Conservation (phyloP, 192 early-diverging fungal genomes). For the Backusella australiensis region DNA sequence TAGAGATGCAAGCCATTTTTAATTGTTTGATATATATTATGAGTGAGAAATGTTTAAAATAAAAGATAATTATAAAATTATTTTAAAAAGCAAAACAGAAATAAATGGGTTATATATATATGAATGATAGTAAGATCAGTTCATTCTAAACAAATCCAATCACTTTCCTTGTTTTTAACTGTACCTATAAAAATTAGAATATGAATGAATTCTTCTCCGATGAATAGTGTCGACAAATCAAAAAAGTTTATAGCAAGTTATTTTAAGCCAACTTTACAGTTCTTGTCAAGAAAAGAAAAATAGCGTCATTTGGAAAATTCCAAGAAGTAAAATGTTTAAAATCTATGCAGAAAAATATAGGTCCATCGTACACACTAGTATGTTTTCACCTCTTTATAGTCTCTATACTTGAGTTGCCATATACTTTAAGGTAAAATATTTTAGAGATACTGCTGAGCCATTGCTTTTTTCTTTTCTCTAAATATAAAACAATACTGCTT, state of each 20-base stretch:
- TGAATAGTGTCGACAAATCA: neutral
- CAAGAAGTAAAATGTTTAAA: neutral
- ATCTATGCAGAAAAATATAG: neutral
- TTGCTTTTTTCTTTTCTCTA: neutral
- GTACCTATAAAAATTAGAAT: neutral
- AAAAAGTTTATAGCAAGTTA: neutral
- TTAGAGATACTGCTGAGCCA: neutral
- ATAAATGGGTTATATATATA: neutral
- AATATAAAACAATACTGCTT: too few relatives aligned
- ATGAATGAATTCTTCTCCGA: neutral
- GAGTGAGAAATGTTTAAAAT: neutral
- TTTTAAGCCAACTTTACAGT: neutral
- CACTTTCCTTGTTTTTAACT: neutral
- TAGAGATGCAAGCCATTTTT: neutral
- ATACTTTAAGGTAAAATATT: neutral
- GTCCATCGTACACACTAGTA: neutral
- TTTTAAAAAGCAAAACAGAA: neutral
- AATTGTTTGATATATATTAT: neutral
- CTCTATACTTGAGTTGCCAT: neutral
- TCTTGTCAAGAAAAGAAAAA: neutral
- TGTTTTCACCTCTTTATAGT: neutral
- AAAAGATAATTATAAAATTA: neutral
- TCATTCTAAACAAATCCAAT: slow-evolving; percentile 1
- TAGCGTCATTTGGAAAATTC: neutral
- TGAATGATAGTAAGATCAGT: neutral